Percentiles rank a stretch among this genome's conserved stretches.
Conservation (phyloP, 306 rosid genomes). For the Vigna nakashimae region DNA sequence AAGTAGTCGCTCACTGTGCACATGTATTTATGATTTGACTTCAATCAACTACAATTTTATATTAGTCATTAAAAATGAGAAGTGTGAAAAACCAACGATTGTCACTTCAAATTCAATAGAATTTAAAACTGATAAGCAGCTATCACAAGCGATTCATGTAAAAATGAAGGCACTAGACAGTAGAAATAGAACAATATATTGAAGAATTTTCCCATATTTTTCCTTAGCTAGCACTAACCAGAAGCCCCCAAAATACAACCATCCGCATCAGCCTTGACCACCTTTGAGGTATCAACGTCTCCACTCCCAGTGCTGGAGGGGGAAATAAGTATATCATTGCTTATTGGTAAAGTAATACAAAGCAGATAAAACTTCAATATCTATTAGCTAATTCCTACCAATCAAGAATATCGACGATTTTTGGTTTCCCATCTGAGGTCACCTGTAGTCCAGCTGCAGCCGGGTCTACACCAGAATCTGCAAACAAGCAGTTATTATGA, state of each 20-base stretch:
- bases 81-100: conserved; percentile 30
- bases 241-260: conserved; percentile 84
- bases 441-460: conserved; percentile 98
- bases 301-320: conserved; percentile 89
- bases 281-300: conserved; percentile 88
- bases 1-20: conserved; percentile 26
- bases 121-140: conserved; percentile 37
- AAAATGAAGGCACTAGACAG: conserved; percentile 27
- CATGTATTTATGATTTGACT: conserved; percentile 26
- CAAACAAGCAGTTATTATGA: conserved; percentile 28
- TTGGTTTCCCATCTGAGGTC: conserved; percentile 95
- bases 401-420: conserved; percentile 82
- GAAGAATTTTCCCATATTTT: conserved; percentile 11
- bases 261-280: conserved; percentile 82
- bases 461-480: conserved; percentile 97
- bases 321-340: conserved; percentile 14
- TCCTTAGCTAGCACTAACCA: conserved; percentile 59
- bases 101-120: conserved; percentile 33
- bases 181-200: neutral
- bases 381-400: conserved; percentile 59
- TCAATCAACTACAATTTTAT: neutral
- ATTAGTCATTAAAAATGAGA: neutral
- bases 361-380: conserved; percentile 12
- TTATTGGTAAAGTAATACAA: conserved; percentile 31
- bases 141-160: conserved; percentile 28